Evolutionary conservation across 768 basidiomycete species (phyloP).

Genomic region (Hygrocybe coccinea): DNA sequence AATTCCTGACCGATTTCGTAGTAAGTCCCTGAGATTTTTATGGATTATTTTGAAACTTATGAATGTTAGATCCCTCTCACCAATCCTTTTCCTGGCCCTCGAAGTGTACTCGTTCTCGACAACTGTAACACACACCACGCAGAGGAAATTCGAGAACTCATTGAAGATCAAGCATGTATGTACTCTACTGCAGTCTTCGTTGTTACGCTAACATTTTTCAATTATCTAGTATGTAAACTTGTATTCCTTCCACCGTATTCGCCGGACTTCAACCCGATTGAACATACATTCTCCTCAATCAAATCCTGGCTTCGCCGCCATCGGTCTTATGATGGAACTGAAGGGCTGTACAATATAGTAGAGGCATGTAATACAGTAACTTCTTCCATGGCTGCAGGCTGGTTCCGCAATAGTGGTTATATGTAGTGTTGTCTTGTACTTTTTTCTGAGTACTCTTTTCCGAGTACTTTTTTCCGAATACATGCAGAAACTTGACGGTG

Average conservation of each 20-base stretch:
- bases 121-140: slow-evolving; percentile 39
- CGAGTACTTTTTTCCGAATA: background rate
- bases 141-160: slow-evolving; percentile 26
- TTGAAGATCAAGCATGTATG: slow-evolving; percentile 25
- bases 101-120: slow-evolving; percentile 36
- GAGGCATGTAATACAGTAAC: background rate
- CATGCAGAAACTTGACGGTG: background rate
- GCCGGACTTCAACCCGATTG: slow-evolving; percentile 32
- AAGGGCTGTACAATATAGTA: background rate
- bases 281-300: slow-evolving; percentile 25
- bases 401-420: background rate
- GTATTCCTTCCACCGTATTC: slow-evolving; percentile 27
- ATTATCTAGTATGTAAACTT: background rate
- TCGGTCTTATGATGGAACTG: too few species aligned
- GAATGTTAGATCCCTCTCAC: slow-evolving; percentile 2
- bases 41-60: background rate
- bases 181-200: slow-evolving; percentile 6
- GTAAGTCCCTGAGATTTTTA: slow-evolving; percentile 11
- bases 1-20: slow-evolving; percentile 28
- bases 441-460: background rate
- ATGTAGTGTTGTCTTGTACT: background rate
- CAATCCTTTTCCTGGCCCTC: slow-evolving; percentile 29
- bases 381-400: background rate
- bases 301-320: slow-evolving; percentile 10
- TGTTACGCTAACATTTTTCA: background rate